Base-by-base conservation (phyloP, 2,329 filamentous ascomycete genomes). In the Lojkania enalia region DNA sequence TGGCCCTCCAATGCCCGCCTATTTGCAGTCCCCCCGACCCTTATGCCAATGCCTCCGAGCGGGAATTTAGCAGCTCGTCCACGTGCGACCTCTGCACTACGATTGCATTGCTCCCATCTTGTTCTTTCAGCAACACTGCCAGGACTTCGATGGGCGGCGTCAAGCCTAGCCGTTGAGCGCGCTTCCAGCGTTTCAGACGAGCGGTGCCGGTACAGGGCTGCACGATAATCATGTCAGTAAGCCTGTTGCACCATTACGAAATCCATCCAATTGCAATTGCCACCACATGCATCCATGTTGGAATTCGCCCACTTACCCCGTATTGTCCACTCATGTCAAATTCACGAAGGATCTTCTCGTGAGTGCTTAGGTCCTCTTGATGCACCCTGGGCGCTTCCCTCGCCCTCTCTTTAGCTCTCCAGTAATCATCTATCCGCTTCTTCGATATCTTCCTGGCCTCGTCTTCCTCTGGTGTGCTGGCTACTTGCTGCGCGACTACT, bases 301-400 rank as follows among this genome's bases (percentile, higher is more conserved):
- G 20, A 42, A 5, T 14, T 4, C 29, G 15, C 13, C 12, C n/a
- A 29, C 88, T 75, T 82, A 95, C 90, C 44, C 94, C 94, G 68
- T 88, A 99, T 61, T 96, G 88, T 48, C 82, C 88, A 63, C 86
- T 94, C 55, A 95, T 86, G 67, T 99, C 94, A 71, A 94, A 99
- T 67, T 96, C 88, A 52, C 92, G 78, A 60, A 97, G 71, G 19
- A 97, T 83, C 76, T 92, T 96, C 77, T 97, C 91, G 44, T 86
- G 78, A 35, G 87, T 55, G 9, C 77, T 79, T 56, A 97, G 65
- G 2, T 78, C 85, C 58, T 85, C 71, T 71, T 95, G 90, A 63
- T 97, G 94, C 25, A 95, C 84, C 58, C 86, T 75, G 31, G 81
- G 80, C 14, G 88, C 82, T 47, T 77, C 78, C 56, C 89, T 78